phyloP scores from a whole-genome alignment of 192 early-diverging fungal genomes.

The Mortierella antarctica region DNA sequence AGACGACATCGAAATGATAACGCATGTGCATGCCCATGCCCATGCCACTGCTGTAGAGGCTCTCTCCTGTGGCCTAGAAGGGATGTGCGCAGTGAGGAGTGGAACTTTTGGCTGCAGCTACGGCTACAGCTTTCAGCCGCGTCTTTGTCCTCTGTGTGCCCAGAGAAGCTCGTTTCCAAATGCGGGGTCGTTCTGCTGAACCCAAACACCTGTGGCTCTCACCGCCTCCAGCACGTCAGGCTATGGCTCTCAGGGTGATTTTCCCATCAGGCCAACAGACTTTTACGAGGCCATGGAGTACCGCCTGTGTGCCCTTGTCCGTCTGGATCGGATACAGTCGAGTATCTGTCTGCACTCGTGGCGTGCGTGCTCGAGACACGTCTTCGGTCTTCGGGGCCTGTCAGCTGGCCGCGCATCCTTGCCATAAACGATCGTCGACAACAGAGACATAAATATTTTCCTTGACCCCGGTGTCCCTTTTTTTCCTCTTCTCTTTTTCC shows the following conservation, averaged over 20 bases:
- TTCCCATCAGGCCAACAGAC: slow-evolving; percentile 10
- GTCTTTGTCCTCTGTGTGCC: too few relatives aligned
- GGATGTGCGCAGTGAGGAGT: too few relatives aligned
- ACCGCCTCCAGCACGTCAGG: neutral
- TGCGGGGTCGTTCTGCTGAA: slow-evolving; percentile 8
- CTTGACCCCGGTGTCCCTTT: neutral
- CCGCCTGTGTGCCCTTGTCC: neutral
- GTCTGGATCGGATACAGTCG: too few relatives aligned
- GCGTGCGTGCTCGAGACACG: neutral
- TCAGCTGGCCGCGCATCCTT: neutral
- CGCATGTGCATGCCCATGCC: too few relatives aligned
- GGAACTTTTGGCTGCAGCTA: too few relatives aligned
- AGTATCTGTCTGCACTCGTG: too few relatives aligned
- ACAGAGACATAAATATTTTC: neutral
- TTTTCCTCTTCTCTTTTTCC: slow-evolving; percentile 1
- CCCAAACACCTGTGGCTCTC: neutral
- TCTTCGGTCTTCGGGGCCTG: neutral
- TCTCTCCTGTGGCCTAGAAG: too few relatives aligned
- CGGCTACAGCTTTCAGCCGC: too few relatives aligned
- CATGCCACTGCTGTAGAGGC: too few relatives aligned
- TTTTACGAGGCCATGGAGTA: neutral
- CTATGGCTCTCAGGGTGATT: neutral
- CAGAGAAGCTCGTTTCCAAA: slow-evolving; percentile 9
- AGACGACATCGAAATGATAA: too few relatives aligned
- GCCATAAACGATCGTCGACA: too few relatives aligned